Percentiles rank a stretch among this genome's conserved stretches.
phyloP scores from a whole-genome alignment of 257 asterid species.

The Solanum medicagineum region DNA sequence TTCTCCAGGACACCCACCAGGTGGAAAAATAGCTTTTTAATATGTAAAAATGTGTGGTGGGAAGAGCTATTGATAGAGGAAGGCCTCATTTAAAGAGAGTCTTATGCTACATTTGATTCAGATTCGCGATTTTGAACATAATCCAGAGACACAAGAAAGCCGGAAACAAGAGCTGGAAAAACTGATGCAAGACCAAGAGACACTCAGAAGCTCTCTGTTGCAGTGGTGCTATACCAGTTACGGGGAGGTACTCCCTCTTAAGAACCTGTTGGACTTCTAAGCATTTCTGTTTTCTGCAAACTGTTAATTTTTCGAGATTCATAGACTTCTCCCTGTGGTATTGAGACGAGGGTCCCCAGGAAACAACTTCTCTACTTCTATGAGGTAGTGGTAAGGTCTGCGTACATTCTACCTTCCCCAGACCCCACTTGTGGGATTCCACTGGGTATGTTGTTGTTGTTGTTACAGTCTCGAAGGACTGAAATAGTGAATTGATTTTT shows the following conservation, averaged over 20 bases:
- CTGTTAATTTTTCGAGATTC: background rate
- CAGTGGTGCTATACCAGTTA: constrained; percentile 85
- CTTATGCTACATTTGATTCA: constrained; percentile 21
- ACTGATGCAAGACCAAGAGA: constrained; percentile 64
- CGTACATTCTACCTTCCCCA: too few relatives aligned
- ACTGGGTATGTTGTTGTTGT: too few relatives aligned
- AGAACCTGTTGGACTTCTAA: background rate
- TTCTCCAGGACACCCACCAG: background rate
- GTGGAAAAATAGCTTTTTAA: background rate
- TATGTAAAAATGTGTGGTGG: background rate
- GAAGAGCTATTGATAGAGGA: background rate
- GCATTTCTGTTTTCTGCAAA: background rate
- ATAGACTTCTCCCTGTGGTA: background rate
- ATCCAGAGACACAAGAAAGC: constrained; percentile 57
- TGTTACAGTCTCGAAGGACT: background rate
- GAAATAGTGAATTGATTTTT: background rate
- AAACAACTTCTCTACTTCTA: too few relatives aligned
- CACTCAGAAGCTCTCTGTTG: constrained; percentile 59
- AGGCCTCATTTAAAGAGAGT: constrained; percentile 1
- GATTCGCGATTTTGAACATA: constrained; percentile 72
- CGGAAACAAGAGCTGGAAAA: constrained; percentile 65
- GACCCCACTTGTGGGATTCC: too few relatives aligned
- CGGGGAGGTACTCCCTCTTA: constrained; percentile 52
- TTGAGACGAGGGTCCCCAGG: background rate
- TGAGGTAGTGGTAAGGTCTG: too few relatives aligned